A percentile compares a stretch with the other conserved stretches of the same genome.
Conservation (phyloP, 169 alveolate genomes). For the Eimeria sp. region DNA sequence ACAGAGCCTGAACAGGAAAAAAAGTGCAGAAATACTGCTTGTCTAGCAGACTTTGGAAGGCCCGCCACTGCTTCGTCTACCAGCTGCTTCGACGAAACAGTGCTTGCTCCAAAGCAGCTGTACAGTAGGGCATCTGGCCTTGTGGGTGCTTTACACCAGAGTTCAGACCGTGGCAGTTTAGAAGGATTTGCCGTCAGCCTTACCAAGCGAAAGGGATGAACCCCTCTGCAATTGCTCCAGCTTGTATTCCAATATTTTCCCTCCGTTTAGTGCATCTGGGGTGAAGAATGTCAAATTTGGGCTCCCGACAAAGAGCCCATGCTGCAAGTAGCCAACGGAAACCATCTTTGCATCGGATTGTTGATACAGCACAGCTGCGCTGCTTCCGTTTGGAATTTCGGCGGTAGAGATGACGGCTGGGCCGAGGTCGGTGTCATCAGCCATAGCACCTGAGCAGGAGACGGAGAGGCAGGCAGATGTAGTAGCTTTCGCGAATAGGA, state of each 20-base stretch:
- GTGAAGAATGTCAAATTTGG: background rate
- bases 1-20: slow-evolving; percentile 31
- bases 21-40: background rate
- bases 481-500: background rate
- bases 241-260: slow-evolving; percentile 5
- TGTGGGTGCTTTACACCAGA: background rate
- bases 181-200: background rate
- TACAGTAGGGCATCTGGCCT: background rate
- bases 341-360: background rate
- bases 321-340: slow-evolving; percentile 6
- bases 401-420: slow-evolving; percentile 33
- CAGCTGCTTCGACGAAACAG: background rate
- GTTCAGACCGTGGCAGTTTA: background rate
- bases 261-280: background rate
- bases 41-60: background rate
- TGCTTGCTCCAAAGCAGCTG: background rate
- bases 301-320: slow-evolving; percentile 2
- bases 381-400: background rate
- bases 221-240: slow-evolving; percentile 11
- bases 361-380: slow-evolving; percentile 15
- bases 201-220: slow-evolving; percentile 20
- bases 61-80: background rate
- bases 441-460: slow-evolving; percentile 28
- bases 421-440: slow-evolving; percentile 36
- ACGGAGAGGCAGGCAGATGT: background rate